A percentile compares a stretch with the other conserved stretches of the same genome.
phyloP scores from a whole-genome alignment of 2,329 filamentous ascomycete species.

The Aspergillus sp. region DNA sequence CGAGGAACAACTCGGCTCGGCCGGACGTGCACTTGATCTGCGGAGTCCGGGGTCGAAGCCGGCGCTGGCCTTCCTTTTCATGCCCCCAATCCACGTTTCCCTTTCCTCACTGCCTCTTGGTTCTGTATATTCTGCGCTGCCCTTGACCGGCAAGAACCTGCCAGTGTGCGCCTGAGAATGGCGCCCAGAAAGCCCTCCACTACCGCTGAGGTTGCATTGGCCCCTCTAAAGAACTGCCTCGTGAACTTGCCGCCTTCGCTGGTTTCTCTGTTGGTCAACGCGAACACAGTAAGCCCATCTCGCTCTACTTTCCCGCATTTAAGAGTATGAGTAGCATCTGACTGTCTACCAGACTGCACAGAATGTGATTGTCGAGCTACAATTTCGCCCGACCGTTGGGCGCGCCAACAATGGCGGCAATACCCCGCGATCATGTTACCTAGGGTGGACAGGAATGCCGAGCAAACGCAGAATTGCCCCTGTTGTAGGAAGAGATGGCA shows the following conservation, averaged over 20 bases:
- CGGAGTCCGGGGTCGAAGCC: slow-evolving; percentile 26
- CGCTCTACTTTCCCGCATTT: background rate
- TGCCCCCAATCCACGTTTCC: background rate
- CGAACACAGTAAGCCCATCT: slow-evolving; percentile 71
- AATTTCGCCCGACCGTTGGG: slow-evolving; percentile 63
- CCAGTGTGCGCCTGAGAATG: slow-evolving; percentile 32
- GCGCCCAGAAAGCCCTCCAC: slow-evolving; percentile 56
- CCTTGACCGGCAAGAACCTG: slow-evolving; percentile 9
- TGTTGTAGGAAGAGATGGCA: slow-evolving; percentile 71
- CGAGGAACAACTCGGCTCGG: slow-evolving; percentile 16
- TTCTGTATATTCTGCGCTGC: slow-evolving; percentile 8
- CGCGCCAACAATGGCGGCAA: slow-evolving; percentile 48
- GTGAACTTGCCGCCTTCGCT: slow-evolving; percentile 87
- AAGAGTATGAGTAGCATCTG: background rate
- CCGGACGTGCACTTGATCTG: slow-evolving; percentile 24
- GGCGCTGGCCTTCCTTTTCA: slow-evolving; percentile 18
- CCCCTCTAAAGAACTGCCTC: slow-evolving; percentile 89
- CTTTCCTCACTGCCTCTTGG: slow-evolving; percentile 7
- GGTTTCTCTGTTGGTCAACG: slow-evolving; percentile 79
- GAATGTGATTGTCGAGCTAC: slow-evolving; percentile 93
- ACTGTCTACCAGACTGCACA: slow-evolving; percentile 69
- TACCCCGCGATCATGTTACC: slow-evolving; percentile 70
- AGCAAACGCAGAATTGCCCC: slow-evolving; percentile 79
- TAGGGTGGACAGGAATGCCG: slow-evolving; percentile 97
- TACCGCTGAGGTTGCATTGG: slow-evolving; percentile 78